A percentile compares a stretch with the other conserved stretches of the same genome.
phyloP scores from a whole-genome alignment of 345 rosid species.

The Hibiscus mutabilis region DNA sequence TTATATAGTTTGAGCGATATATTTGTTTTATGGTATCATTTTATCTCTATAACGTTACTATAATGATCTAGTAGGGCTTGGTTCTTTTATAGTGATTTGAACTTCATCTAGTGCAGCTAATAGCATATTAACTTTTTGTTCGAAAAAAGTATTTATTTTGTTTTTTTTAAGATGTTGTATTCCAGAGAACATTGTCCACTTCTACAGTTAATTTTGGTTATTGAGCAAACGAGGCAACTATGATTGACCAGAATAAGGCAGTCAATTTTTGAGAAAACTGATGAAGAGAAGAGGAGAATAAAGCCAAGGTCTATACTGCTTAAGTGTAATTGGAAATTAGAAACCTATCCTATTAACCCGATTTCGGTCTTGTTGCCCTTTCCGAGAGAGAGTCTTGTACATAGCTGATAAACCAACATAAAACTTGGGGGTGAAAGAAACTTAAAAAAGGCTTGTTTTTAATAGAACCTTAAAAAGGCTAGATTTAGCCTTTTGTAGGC shows the following conservation, averaged over 20 bases:
- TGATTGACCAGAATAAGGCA: not conserved
- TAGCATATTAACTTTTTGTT: not conserved
- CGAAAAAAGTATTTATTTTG: not conserved
- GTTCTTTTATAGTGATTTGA: not conserved
- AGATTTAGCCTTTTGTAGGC: too few relatives aligned
- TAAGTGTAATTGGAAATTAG: not conserved
- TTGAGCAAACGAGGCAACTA: not conserved
- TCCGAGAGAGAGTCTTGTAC: not conserved
- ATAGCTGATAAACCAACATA: not conserved
- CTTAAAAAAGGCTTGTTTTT: not conserved
- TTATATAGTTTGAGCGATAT: not conserved
- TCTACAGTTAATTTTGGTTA: too few relatives aligned
- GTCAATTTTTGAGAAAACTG: not conserved
- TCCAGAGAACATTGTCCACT: not conserved
- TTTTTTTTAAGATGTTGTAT: not conserved
- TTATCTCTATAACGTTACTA: not conserved
- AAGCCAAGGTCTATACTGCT: not conserved
- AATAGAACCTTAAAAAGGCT: not conserved
- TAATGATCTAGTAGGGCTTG: not conserved
- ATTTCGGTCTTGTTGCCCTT: not conserved
- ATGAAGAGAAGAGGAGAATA: not conserved
- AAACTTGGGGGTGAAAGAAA: not conserved
- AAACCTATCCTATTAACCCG: not conserved
- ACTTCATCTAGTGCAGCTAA: not conserved
- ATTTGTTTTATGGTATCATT: not conserved